Evolutionary conservation across 306 rosid species (phyloP), one percentile per base, ranked within the genome.

Genomic region (Notholithocarpus densiflorus): DNA sequence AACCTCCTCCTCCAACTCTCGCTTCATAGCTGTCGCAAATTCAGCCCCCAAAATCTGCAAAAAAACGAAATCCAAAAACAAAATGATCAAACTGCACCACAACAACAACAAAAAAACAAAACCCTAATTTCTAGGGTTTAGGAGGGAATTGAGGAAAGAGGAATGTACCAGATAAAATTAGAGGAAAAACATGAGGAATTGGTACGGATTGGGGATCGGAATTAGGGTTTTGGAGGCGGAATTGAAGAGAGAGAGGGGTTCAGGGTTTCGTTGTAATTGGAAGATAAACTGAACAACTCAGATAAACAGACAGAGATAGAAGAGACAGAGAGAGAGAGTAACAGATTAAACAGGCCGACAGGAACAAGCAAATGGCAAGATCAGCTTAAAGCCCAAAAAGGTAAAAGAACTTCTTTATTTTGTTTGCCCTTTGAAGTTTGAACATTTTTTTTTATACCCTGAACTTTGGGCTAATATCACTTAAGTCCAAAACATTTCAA

Each of bases 1-100:
- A 75, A 75, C 86, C 81, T 75, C 75, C 80, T 57, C 84, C 91
- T 37, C 45, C 80, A 74, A 81, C 52, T 91, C 92, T 57, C 86
- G 87, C 82, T 89, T 84, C 82, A 87, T 84, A 37, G 74, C 82
- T 34, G 52, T 24, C 73, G 26, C 59, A 19, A 79, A 82, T 81
- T 48, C 84, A 21, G 31, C 59, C 64, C 24, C 75, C 75, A 68
- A 83, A 48, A 81, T 82, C 81, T 79, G 83, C 56, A 74, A 56
- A 40, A 40, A 34, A 71, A 19, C 9, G 27, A 53, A 15, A 10
- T 69, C 1, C 34, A 64, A 13, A 45, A 37, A 14, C 13, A 17
- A 69, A 29, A 71, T 11, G 17, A 48, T 48, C 15, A 12, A 77
- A 55, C 31, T 19, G 5, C 43, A 5, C 71, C 40, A 23, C 51